Conservation (phyloP, 768 basidiomycete species). For the Amanita brunnescens region DNA sequence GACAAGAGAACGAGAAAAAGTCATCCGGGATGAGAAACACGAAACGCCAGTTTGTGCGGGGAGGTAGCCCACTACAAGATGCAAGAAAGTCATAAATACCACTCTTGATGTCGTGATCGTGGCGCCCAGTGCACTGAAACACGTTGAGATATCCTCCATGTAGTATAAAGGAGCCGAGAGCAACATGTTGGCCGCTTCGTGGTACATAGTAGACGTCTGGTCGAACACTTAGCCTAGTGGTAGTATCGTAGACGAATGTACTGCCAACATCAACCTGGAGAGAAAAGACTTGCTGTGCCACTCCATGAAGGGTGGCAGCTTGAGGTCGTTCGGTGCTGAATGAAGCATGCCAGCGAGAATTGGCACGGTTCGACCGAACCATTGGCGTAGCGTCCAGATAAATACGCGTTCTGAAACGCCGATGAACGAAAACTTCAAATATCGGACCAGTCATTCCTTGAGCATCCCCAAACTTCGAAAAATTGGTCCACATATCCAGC, state of each 20-base stretch:
- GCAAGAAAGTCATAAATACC: constrained; percentile 6
- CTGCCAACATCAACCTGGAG: not conserved
- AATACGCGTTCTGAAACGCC: not conserved
- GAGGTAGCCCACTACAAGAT: constrained; percentile 7
- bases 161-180: not conserved
- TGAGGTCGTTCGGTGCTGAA: constrained; percentile 1
- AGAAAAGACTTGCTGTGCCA: not conserved
- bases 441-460: not conserved
- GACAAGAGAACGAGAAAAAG: constrained; percentile 7
- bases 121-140: constrained; percentile 1
- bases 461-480: constrained; percentile 1
- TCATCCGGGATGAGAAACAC: constrained; percentile 7
- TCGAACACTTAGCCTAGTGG: not conserved
- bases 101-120: constrained; percentile 6
- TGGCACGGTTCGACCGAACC: not conserved
- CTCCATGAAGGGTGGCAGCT: not conserved
- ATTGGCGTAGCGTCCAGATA: constrained; percentile 1
- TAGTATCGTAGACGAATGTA: not conserved
- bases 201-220: constrained; percentile 1
- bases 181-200: constrained; percentile 1
- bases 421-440: not conserved
- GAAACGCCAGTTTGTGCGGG: constrained; percentile 8
- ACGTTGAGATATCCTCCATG: not conserved
- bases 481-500: not conserved
- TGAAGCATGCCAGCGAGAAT: not conserved